phyloP scores from a whole-genome alignment of 805 yeast genomes.

The Kodamaea kaohsiungensis region DNA sequence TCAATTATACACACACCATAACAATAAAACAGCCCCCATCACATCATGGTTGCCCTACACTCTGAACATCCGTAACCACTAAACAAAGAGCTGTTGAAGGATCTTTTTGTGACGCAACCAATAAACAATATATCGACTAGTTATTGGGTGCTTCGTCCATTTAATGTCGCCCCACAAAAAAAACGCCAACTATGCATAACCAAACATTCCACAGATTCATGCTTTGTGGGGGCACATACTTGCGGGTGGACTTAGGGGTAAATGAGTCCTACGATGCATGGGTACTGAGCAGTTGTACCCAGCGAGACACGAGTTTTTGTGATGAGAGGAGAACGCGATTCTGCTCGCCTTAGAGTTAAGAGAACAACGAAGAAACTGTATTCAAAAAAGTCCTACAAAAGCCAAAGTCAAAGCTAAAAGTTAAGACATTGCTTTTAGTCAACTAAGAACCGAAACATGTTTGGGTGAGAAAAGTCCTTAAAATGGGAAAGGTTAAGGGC shows the following conservation, averaged over 20 bases:
- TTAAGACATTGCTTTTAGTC: background rate
- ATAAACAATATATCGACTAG: background rate
- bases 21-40: too few relatives aligned
- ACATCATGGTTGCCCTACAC: too few relatives aligned
- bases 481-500: background rate
- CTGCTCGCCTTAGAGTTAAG: too few relatives aligned
- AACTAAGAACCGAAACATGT: background rate
- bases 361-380: too few relatives aligned
- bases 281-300: too few relatives aligned
- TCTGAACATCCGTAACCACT: background rate
- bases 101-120: background rate
- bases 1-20: too few relatives aligned
- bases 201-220: background rate
- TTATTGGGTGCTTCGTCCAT: too few relatives aligned
- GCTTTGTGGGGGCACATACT: background rate
- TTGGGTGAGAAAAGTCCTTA: background rate
- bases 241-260: background rate
- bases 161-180: background rate
- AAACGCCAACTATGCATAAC: background rate
- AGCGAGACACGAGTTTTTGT: background rate
- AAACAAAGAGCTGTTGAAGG: background rate
- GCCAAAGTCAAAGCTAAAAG: background rate
- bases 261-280: too few relatives aligned
- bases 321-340: background rate
- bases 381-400: background rate